These are phyloP conservation scores for bread wheat (Triticum aestivum) DNA, from an alignment of 176 grass and related monocot species.

Conservation along the genomic window IWGSC_CS_RefSeq_v2.1 NC_057799.1:538738472-538738971, in stretches of 20 bases:
- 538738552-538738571: constrained; percentile 34
- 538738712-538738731: neutral
- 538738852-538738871: neutral
- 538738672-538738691: constrained; percentile 55
- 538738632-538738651: constrained; percentile 45
- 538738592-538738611: constrained; percentile 22
- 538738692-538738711: constrained; percentile 62
- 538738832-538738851: neutral
- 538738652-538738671: constrained; percentile 35
- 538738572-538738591: constrained; percentile 54
- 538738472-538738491: constrained; percentile 64
- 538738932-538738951: too few relatives aligned
- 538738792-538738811: neutral
- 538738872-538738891: neutral
- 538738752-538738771: neutral
- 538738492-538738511: constrained; percentile 62
- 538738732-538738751: neutral
- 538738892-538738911: neutral
- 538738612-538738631: constrained; percentile 20
- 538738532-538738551: constrained; percentile 77
- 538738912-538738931: too few relatives aligned
- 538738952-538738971: neutral
- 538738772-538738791: neutral
- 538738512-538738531: constrained; percentile 87
- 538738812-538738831: neutral